These are phyloP conservation scores for Yarrowia osloensis DNA, from an alignment of 805 yeast genomes.

Conservation along the genomic window DNA sequence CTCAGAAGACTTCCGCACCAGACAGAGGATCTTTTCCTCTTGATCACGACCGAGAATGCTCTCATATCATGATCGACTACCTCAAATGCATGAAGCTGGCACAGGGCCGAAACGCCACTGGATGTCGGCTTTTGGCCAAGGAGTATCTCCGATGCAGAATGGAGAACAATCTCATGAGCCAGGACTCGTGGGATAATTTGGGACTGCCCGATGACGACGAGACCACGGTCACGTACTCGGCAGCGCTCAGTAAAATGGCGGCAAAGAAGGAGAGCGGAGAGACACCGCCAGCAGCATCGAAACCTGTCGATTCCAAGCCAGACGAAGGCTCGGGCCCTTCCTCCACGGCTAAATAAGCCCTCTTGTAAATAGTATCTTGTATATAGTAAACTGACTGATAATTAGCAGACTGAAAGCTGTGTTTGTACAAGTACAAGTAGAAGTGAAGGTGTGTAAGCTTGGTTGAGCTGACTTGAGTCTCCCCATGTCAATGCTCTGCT, in stretches of 20 bases:
- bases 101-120: constrained; percentile 83
- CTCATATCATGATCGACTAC: constrained; percentile 70
- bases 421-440: background rate
- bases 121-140: constrained; percentile 83
- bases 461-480: no score
- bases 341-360: background rate
- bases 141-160: constrained; percentile 81
- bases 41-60: constrained; percentile 86
- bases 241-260: constrained; percentile 17
- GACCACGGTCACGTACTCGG: constrained; percentile 13
- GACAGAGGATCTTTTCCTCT: constrained; percentile 95
- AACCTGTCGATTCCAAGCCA: background rate
- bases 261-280: background rate
- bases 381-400: background rate
- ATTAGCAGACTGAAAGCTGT: no score
- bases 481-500: no score
- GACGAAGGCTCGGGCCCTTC: background rate
- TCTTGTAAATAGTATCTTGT: constrained; percentile 2
- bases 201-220: constrained; percentile 59
- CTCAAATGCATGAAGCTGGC: constrained; percentile 76
- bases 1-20: constrained; percentile 64
- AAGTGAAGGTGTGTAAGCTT: background rate
- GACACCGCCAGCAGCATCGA: background rate
- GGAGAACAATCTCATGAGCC: constrained; percentile 67
- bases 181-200: constrained; percentile 59